Evolutionary conservation across 2,329 filamentous ascomycete genomes (phyloP).

Genomic region (Cordyceps tenuipes): DNA sequence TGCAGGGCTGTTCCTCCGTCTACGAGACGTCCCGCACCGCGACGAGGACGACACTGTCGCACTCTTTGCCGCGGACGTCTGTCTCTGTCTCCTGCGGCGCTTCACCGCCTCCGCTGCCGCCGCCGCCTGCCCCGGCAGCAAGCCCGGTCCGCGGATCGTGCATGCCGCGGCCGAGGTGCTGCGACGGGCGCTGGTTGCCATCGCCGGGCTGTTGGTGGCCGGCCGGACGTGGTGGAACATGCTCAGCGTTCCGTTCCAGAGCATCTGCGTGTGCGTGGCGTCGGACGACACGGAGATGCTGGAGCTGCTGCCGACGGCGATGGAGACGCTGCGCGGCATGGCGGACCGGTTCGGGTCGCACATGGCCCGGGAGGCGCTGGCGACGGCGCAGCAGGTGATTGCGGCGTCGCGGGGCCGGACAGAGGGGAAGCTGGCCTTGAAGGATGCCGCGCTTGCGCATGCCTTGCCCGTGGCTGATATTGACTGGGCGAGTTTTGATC

Average conservation of each 20-base stretch:
- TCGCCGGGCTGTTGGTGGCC: background rate
- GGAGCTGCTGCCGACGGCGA: slow-evolving; percentile 10
- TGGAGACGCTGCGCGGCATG: slow-evolving; percentile 8
- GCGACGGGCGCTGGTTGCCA: background rate
- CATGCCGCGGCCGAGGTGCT: background rate
- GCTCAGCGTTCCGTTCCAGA: slow-evolving; percentile 13
- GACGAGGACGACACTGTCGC: background rate
- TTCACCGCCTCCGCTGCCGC: background rate
- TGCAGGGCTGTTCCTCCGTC: background rate
- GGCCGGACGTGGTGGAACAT: slow-evolving; percentile 14
- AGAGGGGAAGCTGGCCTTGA: background rate
- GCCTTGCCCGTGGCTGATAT: background rate
- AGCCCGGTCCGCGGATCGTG: background rate
- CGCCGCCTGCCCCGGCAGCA: background rate
- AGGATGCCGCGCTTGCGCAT: slow-evolving; percentile 5
- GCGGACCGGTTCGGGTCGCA: slow-evolving; percentile 12
- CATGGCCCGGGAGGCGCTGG: slow-evolving; percentile 14
- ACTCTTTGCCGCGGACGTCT: slow-evolving; percentile 12
- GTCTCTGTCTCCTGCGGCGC: slow-evolving; percentile 12
- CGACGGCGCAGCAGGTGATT: slow-evolving; percentile 10
- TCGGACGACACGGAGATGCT: slow-evolving; percentile 10
- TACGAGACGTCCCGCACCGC: background rate
- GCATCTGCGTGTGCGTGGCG: slow-evolving; percentile 11
- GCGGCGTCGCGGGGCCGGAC: background rate
- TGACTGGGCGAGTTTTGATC: background rate